phyloP scores from a whole-genome alignment of 768 basidiomycete species.

The Mrakia hoshinonis region DNA sequence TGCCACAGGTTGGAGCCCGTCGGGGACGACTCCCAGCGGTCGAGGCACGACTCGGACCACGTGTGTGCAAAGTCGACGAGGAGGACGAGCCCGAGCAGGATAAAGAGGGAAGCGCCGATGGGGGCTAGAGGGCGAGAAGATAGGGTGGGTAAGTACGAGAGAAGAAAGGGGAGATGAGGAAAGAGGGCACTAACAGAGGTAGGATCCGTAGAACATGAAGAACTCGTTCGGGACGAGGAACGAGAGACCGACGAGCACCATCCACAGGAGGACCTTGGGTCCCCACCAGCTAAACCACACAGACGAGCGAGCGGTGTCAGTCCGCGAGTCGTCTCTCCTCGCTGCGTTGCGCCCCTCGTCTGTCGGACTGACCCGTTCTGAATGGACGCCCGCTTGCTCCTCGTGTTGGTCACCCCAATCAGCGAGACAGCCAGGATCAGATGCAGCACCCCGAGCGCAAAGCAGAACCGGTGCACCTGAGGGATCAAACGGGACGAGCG shows the following conservation, averaged over 20 bases:
- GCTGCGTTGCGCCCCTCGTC: background rate
- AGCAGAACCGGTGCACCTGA: slow-evolving; percentile 83
- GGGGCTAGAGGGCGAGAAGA: slow-evolving; percentile 45
- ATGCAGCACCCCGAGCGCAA: slow-evolving; percentile 84
- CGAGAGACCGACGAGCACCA: slow-evolving; percentile 65
- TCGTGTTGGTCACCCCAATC: slow-evolving; percentile 79
- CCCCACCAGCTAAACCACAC: slow-evolving; percentile 79
- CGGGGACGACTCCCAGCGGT: slow-evolving; percentile 83
- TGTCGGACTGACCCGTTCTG: slow-evolving; percentile 73
- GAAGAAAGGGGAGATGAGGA: background rate
- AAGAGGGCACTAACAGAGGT: slow-evolving; percentile 43
- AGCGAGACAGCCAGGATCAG: slow-evolving; percentile 66
- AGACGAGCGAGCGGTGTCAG: background rate
- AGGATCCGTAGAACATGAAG: slow-evolving; percentile 98
- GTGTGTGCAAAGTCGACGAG: slow-evolving; percentile 98
- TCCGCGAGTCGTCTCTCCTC: background rate
- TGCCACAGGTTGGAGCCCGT: slow-evolving; percentile 85
- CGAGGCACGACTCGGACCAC: slow-evolving; percentile 93
- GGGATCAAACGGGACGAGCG: background rate
- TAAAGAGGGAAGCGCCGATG: slow-evolving; percentile 87
- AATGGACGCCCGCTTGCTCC: slow-evolving; percentile 83
- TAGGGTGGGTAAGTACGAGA: background rate
- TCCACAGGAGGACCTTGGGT: slow-evolving; percentile 64
- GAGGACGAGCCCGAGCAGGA: slow-evolving; percentile 90
- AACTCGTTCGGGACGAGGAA: slow-evolving; percentile 96